Percentiles rank a stretch among this genome's conserved stretches.
Evolutionary conservation across 2,329 filamentous ascomycete species (phyloP).

Genomic region (Malbranchea zuffiana): DNA sequence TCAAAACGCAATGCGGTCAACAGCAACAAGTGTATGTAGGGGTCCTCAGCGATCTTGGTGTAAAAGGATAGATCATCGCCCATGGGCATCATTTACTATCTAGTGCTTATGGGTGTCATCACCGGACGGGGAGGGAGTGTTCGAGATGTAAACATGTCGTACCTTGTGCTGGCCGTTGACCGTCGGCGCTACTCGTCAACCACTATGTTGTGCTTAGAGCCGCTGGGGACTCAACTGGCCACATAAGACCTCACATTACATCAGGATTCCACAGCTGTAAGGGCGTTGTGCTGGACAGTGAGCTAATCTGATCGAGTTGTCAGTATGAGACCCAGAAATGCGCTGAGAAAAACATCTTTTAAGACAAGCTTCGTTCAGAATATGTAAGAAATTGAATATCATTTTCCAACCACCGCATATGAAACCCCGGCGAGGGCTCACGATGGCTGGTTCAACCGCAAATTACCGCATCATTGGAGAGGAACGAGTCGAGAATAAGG

Average conservation of each 20-base stretch:
- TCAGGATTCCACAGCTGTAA: too few species aligned
- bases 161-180: too few species aligned
- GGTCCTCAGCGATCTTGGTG: conserved; percentile 61
- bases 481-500: conserved; percentile 14
- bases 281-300: too few species aligned
- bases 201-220: too few species aligned
- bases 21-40: conserved; percentile 11
- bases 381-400: conserved; percentile 99
- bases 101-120: conserved; percentile 57
- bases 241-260: too few species aligned
- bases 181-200: too few species aligned
- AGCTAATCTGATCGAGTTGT: too few species aligned
- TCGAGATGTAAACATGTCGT: neutral
- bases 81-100: conserved; percentile 56
- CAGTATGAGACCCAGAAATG: too few species aligned
- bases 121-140: conserved; percentile 30
- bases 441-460: conserved; percentile 84
- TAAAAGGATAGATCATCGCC: conserved; percentile 47
- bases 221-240: neutral
- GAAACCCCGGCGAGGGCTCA: conserved; percentile 86
- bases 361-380: too few species aligned
- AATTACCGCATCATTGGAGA: conserved; percentile 85
- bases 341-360: conserved; percentile 16
- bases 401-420: conserved; percentile 62
- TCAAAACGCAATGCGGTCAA: neutral